phyloP scores from a whole-genome alignment of 306 rosid species.

The Dicorynia guianensis region DNA sequence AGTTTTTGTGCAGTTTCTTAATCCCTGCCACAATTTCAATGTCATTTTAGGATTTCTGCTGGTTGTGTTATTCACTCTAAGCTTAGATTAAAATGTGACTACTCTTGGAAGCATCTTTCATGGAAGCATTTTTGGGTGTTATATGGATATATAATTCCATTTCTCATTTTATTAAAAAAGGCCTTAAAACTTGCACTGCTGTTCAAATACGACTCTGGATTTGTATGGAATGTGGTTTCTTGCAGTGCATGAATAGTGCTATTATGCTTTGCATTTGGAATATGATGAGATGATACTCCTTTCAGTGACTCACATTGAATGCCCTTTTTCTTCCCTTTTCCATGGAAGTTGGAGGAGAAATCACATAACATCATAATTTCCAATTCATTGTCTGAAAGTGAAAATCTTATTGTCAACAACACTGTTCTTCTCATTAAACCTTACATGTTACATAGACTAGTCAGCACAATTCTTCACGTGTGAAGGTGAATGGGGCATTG shows the following conservation, averaged over 20 bases:
- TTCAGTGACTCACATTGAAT: not conserved
- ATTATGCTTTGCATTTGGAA: not conserved
- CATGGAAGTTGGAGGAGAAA: conserved; percentile 8
- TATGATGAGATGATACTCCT: not conserved
- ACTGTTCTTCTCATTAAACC: not conserved
- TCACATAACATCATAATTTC: conserved; percentile 19
- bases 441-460: not conserved
- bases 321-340: not conserved
- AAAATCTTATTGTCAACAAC: conserved; percentile 19
- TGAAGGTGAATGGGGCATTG: not conserved
- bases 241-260: not conserved
- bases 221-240: conserved; percentile 20
- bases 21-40: conserved; percentile 2
- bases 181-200: not conserved
- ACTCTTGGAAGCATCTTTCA: not conserved
- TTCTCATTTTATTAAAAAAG: conserved; percentile 16
- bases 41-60: not conserved
- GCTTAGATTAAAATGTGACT: conserved; percentile 8
- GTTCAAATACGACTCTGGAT: not conserved
- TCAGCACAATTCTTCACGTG: not conserved
- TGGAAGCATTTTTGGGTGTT: not conserved
- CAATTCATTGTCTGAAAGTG: conserved; percentile 14
- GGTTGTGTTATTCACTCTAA: not conserved
- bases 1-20: not conserved
- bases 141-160: conserved; percentile 18